phyloP scores from a whole-genome alignment of 345 rosid genomes.

The Hibiscus tridactylites region DNA sequence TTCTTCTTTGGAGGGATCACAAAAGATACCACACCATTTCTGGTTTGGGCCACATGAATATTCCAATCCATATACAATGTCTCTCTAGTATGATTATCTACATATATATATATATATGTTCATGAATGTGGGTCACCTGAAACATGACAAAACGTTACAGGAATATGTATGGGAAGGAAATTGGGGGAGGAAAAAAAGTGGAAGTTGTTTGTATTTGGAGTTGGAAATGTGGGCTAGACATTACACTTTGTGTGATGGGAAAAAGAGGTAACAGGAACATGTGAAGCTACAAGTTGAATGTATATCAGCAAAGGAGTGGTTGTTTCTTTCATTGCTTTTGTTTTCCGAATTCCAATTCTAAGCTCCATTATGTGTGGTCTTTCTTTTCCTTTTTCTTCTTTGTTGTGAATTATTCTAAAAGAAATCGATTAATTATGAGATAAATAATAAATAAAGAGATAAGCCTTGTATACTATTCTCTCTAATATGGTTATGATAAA shows the following conservation, averaged over 20 bases:
- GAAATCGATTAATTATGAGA: too few relatives aligned
- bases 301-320: constrained; percentile 6
- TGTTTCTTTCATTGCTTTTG: constrained; percentile 5
- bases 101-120: background rate
- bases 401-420: background rate
- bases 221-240: background rate
- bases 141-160: background rate
- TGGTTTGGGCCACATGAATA: background rate
- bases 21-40: background rate
- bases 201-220: background rate
- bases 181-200: background rate
- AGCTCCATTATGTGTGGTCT: background rate
- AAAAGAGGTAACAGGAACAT: constrained; percentile 10
- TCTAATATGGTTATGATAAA: too few relatives aligned
- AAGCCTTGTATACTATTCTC: too few relatives aligned
- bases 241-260: background rate
- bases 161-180: background rate
- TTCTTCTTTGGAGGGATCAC: background rate
- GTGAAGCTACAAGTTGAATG: background rate
- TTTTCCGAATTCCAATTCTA: background rate
- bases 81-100: background rate
- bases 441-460: too few relatives aligned
- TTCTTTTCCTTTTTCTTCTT: background rate
- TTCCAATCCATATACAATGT: background rate
- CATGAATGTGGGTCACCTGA: background rate